A percentile compares a stretch with the other conserved stretches of the same genome.
Conservation (phyloP, 768 basidiomycete genomes). For the Amanita pseudoporphyria region DNA sequence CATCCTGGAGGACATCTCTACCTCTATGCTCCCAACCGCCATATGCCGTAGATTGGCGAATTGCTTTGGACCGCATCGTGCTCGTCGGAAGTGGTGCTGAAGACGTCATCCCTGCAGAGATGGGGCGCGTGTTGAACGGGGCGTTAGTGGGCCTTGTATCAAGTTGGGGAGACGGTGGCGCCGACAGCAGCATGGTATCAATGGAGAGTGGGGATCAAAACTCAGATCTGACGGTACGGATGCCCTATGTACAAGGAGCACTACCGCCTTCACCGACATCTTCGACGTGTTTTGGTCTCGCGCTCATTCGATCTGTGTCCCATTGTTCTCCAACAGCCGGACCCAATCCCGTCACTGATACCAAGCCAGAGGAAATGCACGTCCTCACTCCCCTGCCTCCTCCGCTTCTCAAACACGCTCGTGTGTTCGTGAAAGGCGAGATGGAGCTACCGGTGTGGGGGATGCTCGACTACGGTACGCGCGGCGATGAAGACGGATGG, state of each 20-base stretch:
- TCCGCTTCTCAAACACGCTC: constrained; percentile 25
- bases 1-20: constrained; percentile 53
- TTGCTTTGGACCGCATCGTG: constrained; percentile 53
- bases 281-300: constrained; percentile 69
- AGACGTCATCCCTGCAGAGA: constrained; percentile 64
- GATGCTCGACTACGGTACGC: constrained; percentile 49
- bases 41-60: constrained; percentile 54
- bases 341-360: neutral
- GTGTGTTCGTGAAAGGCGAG: constrained; percentile 75
- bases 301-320: constrained; percentile 47
- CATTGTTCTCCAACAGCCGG: constrained; percentile 1
- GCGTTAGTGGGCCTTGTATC: constrained; percentile 70
- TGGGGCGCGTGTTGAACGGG: constrained; percentile 67
- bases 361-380: constrained; percentile 39
- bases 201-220: constrained; percentile 27
- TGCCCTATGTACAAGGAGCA: constrained; percentile 53
- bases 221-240: constrained; percentile 12
- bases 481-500: constrained; percentile 14
- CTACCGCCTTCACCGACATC: constrained; percentile 44
- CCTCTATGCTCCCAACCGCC: constrained; percentile 66
- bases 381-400: constrained; percentile 72
- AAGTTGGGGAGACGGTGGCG: constrained; percentile 2
- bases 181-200: neutral
- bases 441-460: constrained; percentile 84
- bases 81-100: constrained; percentile 69